Percentiles rank a stretch among this genome's conserved stretches.
Evolutionary conservation across 371 early-diverging fungal genomes (phyloP).

Genomic region (Syncephalastrum contaminatum): DNA sequence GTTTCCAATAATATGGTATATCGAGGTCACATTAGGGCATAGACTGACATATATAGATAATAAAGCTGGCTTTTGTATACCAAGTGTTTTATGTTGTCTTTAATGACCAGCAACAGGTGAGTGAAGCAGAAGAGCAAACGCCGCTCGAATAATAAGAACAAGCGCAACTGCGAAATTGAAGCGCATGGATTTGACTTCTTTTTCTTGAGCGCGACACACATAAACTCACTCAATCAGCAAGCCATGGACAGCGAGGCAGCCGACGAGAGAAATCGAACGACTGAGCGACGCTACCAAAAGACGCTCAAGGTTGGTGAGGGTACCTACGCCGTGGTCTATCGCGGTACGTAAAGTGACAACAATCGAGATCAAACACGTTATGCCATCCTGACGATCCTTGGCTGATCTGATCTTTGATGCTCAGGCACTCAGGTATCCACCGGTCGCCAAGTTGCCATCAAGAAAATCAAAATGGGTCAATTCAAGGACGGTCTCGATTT

Average conservation of each 20-base stretch:
- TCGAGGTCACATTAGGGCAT: too few relatives aligned
- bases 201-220: too few relatives aligned
- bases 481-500: constrained; percentile 91
- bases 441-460: constrained; percentile 84
- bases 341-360: constrained; percentile 46
- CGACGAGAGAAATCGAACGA: constrained; percentile 56
- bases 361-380: neutral
- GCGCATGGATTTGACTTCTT: too few relatives aligned
- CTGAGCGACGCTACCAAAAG: constrained; percentile 73
- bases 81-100: too few relatives aligned
- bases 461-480: constrained; percentile 92
- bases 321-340: constrained; percentile 93
- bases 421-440: constrained; percentile 53
- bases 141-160: too few relatives aligned
- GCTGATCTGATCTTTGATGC: neutral
- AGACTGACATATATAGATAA: too few relatives aligned
- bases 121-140: too few relatives aligned
- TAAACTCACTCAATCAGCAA: neutral
- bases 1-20: too few relatives aligned
- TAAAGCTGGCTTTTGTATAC: too few relatives aligned
- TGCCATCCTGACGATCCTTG: too few relatives aligned
- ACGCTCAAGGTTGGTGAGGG: constrained; percentile 93
- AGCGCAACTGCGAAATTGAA: too few relatives aligned
- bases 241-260: constrained; percentile 36
- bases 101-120: too few relatives aligned